Evolutionary conservation across 2,329 filamentous ascomycete species (phyloP).

Genomic region (Arthrobotrys megalospora): DNA sequence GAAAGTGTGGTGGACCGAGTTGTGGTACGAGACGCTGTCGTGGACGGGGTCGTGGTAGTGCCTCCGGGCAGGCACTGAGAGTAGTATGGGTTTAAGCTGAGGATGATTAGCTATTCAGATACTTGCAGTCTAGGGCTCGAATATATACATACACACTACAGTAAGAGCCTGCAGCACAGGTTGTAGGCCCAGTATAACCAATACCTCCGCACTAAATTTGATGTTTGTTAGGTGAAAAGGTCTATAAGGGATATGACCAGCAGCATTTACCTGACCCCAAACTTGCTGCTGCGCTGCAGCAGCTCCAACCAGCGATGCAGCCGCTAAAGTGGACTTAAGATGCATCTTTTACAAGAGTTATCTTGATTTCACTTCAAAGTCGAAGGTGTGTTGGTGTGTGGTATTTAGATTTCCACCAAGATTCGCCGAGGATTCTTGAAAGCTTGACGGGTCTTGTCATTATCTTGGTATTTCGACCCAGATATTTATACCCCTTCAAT

Average conservation of each 20-base stretch:
- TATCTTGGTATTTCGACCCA: slow-evolving; percentile 20
- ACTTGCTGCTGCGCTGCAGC: slow-evolving; percentile 43
- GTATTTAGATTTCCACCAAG: neutral
- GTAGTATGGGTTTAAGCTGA: slow-evolving; percentile 43
- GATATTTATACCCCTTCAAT: slow-evolving; percentile 8
- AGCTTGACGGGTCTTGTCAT: slow-evolving; percentile 30
- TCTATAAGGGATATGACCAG: neutral
- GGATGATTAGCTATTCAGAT: neutral
- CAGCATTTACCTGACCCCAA: slow-evolving; percentile 30
- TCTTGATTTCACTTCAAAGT: neutral
- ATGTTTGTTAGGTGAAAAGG: neutral
- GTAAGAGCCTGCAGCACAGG: slow-evolving; percentile 21
- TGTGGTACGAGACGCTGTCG: slow-evolving; percentile 3
- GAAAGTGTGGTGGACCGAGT: slow-evolving; percentile 21
- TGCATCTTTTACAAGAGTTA: slow-evolving; percentile 13
- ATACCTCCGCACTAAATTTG: slow-evolving; percentile 36
- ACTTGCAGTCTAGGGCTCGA: neutral
- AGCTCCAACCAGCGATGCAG: slow-evolving; percentile 18
- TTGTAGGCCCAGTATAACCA: slow-evolving; percentile 34
- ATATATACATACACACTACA: slow-evolving; percentile 31
- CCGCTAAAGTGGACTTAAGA: slow-evolving; percentile 22
- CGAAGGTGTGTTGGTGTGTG: slow-evolving; percentile 1
- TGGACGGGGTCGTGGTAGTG: slow-evolving; percentile 20
- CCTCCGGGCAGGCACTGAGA: slow-evolving; percentile 35
- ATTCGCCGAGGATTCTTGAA: slow-evolving; percentile 16